Conservation (phyloP, 106 monocot genomes). For the Amphibolis antarctica region DNA sequence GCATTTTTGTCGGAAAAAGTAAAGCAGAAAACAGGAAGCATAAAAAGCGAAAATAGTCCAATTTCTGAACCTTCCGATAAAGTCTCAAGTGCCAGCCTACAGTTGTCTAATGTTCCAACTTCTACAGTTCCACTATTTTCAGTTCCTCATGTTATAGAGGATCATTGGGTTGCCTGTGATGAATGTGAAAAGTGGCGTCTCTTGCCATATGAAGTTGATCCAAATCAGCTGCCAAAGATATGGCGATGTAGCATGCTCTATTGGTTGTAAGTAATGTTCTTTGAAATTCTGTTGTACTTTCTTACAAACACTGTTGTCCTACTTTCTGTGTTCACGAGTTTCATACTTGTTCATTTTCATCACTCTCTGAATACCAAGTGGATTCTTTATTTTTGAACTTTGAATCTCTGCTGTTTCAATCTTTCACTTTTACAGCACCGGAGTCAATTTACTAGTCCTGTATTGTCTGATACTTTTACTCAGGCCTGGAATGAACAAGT, state of each 20-base stretch:
- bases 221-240: slow-evolving; percentile 18
- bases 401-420: too few species aligned
- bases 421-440: too few species aligned
- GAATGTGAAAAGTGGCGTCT: slow-evolving; percentile 30
- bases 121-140: slow-evolving; percentile 23
- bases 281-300: neutral
- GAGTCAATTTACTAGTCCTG: neutral
- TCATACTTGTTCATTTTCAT: too few species aligned
- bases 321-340: too few species aligned
- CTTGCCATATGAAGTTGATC: slow-evolving; percentile 20
- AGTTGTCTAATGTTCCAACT: slow-evolving; percentile 2
- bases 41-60: slow-evolving; percentile 18
- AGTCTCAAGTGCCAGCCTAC: slow-evolving; percentile 6
- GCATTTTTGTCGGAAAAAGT: slow-evolving; percentile 15
- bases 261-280: slow-evolving; percentile 27
- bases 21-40: slow-evolving; percentile 18
- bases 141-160: slow-evolving; percentile 31
- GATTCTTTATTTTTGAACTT: too few species aligned
- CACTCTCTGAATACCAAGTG: too few species aligned
- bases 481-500: slow-evolving; percentile 49
- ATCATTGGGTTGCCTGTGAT: slow-evolving; percentile 35
- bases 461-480: slow-evolving; percentile 1
- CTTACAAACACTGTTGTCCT: neutral
- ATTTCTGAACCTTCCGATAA: slow-evolving; percentile 13
- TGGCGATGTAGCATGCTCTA: slow-evolving; percentile 29